A percentile compares a stretch with the other conserved stretches of the same genome.
These are phyloP conservation scores for Trichoderma arundinaceum DNA, from an alignment of 2,329 filamentous ascomycete genomes.

Conservation along the genomic window DNA sequence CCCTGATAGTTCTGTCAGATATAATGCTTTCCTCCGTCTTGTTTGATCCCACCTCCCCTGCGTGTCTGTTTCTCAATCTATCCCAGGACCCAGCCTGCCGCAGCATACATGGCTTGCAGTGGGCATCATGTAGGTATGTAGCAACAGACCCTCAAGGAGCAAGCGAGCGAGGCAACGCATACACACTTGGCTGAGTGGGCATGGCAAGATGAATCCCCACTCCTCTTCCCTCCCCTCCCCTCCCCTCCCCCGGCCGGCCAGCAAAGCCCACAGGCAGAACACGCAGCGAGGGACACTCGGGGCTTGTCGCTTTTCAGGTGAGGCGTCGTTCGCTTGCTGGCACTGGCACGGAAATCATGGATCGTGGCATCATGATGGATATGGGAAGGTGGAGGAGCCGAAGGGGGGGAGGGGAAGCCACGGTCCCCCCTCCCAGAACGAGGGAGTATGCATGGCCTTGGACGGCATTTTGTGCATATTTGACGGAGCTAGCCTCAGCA, in stretches of 20 bases:
- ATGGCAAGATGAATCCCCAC: conserved; percentile 3
- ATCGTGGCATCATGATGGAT: conserved; percentile 29
- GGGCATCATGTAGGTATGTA: conserved; percentile 5
- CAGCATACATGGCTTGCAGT: conserved; percentile 27
- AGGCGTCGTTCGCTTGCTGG: conserved; percentile 30
- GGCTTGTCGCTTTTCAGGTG: conserved; percentile 31
- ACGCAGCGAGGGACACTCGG: conserved; percentile 6
- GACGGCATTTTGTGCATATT: conserved; percentile 26
- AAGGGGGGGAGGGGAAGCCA: not conserved
- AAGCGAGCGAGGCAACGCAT: conserved; percentile 4
- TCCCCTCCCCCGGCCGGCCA: too few relatives aligned
- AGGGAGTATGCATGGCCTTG: conserved; percentile 21
- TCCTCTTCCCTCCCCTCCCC: not conserved
- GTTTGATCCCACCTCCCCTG: not conserved
- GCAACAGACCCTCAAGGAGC: not conserved
- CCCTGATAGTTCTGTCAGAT: conserved; percentile 17
- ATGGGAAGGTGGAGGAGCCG: not conserved
- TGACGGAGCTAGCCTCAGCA: not conserved
- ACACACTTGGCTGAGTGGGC: conserved; percentile 17
- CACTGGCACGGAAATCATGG: conserved; percentile 9
- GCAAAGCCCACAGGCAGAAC: not conserved
- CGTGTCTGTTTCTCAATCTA: not conserved
- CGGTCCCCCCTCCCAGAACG: not conserved
- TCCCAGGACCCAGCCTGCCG: conserved; percentile 8
- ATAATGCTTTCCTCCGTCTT: not conserved